Base-by-base conservation (phyloP, 805 yeast genomes). In the Lachancea cidri region DNA sequence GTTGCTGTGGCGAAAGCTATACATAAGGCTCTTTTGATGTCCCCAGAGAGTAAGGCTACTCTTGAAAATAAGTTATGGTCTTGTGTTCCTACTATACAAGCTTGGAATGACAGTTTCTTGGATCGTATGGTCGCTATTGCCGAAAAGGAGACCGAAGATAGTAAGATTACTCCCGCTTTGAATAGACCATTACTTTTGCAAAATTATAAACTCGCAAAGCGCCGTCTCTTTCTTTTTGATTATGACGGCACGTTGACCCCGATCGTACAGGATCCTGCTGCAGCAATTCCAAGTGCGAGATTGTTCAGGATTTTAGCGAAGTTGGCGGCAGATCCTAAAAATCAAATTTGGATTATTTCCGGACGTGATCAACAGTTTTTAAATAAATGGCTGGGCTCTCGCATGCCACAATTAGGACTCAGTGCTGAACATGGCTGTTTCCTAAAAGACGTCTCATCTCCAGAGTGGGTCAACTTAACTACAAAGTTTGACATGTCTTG, bases 351-450 rank as follows among this genome's bases (percentile, higher is more conserved):
- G 98, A 78, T 93, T 49, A 91, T 93, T 45, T 83, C 94, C 31
- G 99, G 99, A 2, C 77, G 99, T 52, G 99, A 93, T 62, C 95
- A 86, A 66, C 76, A 71, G 38, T 93, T 93, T 57, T 72, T 93
- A 54, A 94, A 84, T 47, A 78, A 80, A 64, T 88, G 96, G 93
- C 68, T 89, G 47, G 97, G 97, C 5, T 55, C 73, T 2, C 73
- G 73, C 47, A 70, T 75, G 42, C 70, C 73, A 15, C 64, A 71
- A 33, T 67, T 93, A 25, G 96, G 97, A 1, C 71, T 93, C 40
- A 82, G 94, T 44, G 98, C 98, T 0, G 99, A 93, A 59, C 99
- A 93, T 62, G 99, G 99, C 5, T 91, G 97, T 57, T 93, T 93
- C 56, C 76, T 91, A 74, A 84, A 83, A 57, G 82, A 77, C 49